Percentiles rank a stretch among this genome's conserved stretches.
Conservation (phyloP, 148 eudicot species). For the Fagopyrum tataricum region DNA sequence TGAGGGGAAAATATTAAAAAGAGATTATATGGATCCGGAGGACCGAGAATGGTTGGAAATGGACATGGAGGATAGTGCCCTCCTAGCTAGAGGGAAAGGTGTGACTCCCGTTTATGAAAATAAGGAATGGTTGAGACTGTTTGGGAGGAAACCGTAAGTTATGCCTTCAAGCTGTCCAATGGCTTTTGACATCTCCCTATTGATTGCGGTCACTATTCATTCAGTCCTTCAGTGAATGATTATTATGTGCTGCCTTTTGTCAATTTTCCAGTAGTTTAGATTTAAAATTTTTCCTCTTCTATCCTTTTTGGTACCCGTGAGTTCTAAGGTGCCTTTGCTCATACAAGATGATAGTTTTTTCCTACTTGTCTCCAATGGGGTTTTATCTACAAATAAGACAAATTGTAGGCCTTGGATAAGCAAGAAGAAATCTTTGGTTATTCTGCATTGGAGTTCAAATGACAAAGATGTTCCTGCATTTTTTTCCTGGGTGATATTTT, state of each 20-base stretch:
- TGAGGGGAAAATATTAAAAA: conserved; percentile 70
- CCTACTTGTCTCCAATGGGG: neutral
- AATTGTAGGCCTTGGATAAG: neutral
- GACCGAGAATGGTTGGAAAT: conserved; percentile 84
- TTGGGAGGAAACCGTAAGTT: conserved; percentile 75
- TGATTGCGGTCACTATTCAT: neutral
- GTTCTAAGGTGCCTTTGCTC: neutral
- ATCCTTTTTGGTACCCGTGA: neutral
- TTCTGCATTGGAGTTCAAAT: neutral
- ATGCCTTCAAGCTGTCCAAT: conserved; percentile 14
- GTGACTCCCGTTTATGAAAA: conserved; percentile 83
- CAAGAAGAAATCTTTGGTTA: neutral
- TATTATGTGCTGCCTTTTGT: neutral
- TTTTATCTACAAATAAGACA: neutral
- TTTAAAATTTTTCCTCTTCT: neutral
- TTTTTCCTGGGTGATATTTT: neutral
- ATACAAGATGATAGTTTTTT: neutral
- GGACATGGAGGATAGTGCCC: conserved; percentile 83
- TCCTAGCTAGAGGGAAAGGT: conserved; percentile 38
- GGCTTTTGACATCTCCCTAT: neutral
- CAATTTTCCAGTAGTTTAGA: neutral
- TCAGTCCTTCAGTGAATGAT: neutral
- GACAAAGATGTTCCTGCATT: neutral
- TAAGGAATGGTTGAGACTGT: conserved; percentile 57
- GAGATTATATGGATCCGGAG: conserved; percentile 77